These are phyloP conservation scores for Hypomontagnella monticulosa DNA, from an alignment of 495 filamentous ascomycete species.

Conservation along the genomic window DNA sequence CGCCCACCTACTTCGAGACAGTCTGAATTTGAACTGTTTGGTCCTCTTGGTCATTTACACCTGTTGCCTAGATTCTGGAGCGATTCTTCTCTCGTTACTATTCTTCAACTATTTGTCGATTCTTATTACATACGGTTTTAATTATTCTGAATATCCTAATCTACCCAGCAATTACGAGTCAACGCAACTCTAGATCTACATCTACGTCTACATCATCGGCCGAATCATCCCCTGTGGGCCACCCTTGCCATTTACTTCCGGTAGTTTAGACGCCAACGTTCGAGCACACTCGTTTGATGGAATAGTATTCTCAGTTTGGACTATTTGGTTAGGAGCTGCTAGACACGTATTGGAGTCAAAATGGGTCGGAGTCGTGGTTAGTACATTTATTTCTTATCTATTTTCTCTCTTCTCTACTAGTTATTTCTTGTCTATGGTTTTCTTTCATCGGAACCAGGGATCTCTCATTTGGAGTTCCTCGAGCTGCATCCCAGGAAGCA, in stretches of 20 bases:
- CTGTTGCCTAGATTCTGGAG: constrained; percentile 25
- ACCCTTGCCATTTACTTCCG: constrained; percentile 25
- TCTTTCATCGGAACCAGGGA: constrained; percentile 1
- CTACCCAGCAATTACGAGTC: constrained; percentile 18
- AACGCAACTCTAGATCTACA: constrained; percentile 20
- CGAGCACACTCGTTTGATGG: constrained; percentile 29
- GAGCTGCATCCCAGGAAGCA: constrained; percentile 23
- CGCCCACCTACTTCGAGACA: constrained; percentile 43
- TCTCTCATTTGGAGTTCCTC: constrained; percentile 5
- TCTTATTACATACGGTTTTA: constrained; percentile 17
- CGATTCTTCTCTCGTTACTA: constrained; percentile 10
- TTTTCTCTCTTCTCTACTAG: constrained; percentile 3
- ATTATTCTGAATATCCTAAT: constrained; percentile 12
- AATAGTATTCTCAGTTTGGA: constrained; percentile 20
- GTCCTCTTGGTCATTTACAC: constrained; percentile 24
- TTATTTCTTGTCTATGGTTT: background rate
- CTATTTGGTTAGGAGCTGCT: constrained; percentile 12
- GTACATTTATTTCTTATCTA: constrained; percentile 37
- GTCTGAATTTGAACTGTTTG: constrained; percentile 21
- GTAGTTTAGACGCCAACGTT: constrained; percentile 22
- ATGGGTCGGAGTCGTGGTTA: constrained; percentile 62
- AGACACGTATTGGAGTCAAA: constrained; percentile 22
- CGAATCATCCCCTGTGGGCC: constrained; percentile 28
- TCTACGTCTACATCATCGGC: constrained; percentile 24
- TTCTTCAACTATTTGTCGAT: constrained; percentile 13